phyloP scores from a whole-genome alignment of 1,139 yeast species.

The Debaryomyces singareniensis region DNA sequence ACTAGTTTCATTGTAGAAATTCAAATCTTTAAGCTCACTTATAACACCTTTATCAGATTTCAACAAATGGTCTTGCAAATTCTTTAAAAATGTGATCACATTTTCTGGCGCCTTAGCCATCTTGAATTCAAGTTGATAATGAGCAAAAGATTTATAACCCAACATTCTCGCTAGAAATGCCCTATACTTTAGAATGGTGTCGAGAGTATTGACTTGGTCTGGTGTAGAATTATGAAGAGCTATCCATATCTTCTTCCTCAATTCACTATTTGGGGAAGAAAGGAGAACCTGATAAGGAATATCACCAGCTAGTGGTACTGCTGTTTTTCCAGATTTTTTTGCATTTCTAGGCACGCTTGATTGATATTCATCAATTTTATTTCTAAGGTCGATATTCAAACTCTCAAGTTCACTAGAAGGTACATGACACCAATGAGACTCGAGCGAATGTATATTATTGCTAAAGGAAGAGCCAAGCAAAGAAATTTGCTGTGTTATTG shows the following conservation, averaged over 20 bases:
- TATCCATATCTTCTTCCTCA: slow-evolving; percentile 70
- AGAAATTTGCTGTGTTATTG: slow-evolving; percentile 76
- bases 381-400: slow-evolving; percentile 17
- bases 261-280: slow-evolving; percentile 47
- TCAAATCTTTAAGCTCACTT: slow-evolving; percentile 48
- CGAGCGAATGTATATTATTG: slow-evolving; percentile 46
- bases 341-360: slow-evolving; percentile 11
- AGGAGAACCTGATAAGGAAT: slow-evolving; percentile 63
- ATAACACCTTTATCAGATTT: slow-evolving; percentile 46
- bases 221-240: slow-evolving; percentile 56
- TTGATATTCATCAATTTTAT: slow-evolving; percentile 23
- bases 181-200: slow-evolving; percentile 56
- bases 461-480: slow-evolving; percentile 74
- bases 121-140: slow-evolving; percentile 80
- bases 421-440: slow-evolving; percentile 32
- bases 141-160: slow-evolving; percentile 67
- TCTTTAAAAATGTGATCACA: slow-evolving; percentile 61
- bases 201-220: slow-evolving; percentile 56
- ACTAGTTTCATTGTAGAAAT: slow-evolving; percentile 12
- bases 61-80: slow-evolving; percentile 38
- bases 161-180: slow-evolving; percentile 68
- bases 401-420: slow-evolving; percentile 24
- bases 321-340: slow-evolving; percentile 7
- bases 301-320: slow-evolving; percentile 63
- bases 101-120: slow-evolving; percentile 83